Conservation (phyloP, 129 eudicot genomes). For the sunflower (Helianthus annuus) region DNA sequence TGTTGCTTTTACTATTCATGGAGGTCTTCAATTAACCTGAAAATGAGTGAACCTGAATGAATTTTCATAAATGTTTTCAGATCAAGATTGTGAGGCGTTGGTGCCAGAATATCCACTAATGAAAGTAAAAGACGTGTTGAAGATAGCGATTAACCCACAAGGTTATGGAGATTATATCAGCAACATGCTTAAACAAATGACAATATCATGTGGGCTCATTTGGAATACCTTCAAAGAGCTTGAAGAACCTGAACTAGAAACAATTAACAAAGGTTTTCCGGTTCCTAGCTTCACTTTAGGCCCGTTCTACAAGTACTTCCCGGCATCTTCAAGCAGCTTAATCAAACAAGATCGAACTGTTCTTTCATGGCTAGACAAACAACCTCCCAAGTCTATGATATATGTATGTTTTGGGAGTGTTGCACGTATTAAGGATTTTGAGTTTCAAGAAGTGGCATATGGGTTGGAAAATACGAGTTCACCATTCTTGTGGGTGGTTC, state of each 20-base stretch:
- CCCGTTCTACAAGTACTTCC: conserved; percentile 40
- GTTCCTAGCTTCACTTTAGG: conserved; percentile 39
- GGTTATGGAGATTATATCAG: background rate
- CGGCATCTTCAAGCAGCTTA: conserved; percentile 27
- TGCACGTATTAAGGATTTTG: conserved; percentile 21
- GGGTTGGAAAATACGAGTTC: conserved; percentile 34
- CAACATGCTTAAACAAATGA: conserved; percentile 23
- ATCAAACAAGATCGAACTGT: conserved; percentile 29
- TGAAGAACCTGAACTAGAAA: conserved; percentile 25
- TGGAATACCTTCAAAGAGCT: conserved; percentile 46
- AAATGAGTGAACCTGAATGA: too few relatives aligned
- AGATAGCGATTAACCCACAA: conserved; percentile 8
- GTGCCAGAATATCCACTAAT: conserved; percentile 31
- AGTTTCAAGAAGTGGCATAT: conserved; percentile 46
- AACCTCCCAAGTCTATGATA: conserved; percentile 17
- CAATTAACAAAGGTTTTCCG: conserved; percentile 8
- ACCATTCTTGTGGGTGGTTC: conserved; percentile 44
- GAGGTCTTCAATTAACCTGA: too few relatives aligned
- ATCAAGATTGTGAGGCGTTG: conserved; percentile 12
- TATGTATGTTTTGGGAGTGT: conserved; percentile 47
- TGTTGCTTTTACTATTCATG: too few relatives aligned
- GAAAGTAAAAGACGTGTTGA: conserved; percentile 29
- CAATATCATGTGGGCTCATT: conserved; percentile 33
- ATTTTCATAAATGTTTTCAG: background rate
- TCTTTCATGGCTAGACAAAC: conserved; percentile 44